Evolutionary conservation across 768 basidiomycete species (phyloP), one percentile per base, ranked within the genome.

Genomic region (Candolleomyces aberdarensis): DNA sequence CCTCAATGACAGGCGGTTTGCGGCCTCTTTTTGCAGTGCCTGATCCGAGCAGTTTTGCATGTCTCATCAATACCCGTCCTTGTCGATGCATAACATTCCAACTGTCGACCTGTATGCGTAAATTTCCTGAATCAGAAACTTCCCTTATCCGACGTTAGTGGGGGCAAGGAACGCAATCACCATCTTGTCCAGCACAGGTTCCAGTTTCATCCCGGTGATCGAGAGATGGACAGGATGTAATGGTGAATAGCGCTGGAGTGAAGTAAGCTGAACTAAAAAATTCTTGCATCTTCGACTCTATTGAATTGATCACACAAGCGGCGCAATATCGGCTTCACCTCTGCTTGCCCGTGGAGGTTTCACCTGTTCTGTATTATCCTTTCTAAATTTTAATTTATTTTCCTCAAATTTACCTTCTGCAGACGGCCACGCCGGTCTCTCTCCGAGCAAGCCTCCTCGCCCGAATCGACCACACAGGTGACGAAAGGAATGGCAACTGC

Each of bases 101-200:
- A 19, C 54, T 56, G 54, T 56, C 54, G 31, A 31, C 1, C 20
- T n/a, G 11, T 7, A 14, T 20, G 36, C 36, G 17, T 31, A 20
- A n/a, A 31, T 56, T 56, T 41, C 39, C 54, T 56, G 39, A 56
- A 56, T 43, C 39, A 56, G 54, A 36, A 56, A 56, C n/a, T 26
- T 56, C 40, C 54, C 54, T 56, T 56, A 41, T 56, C 54, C 39
- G 54, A 56, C 54, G 41, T 43, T n/a, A 31, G 54, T 39, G 54
- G 54, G 53, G 54, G 44, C 15, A 17, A 20, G 36, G 15, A 41
- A 43, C 54, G 19, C 17, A 10, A 46, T 46, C 44, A 46, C 44
- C 54, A 56, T 43, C 54, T 43, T 56, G 41, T 56, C 54, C 22
- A 39, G 20, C 54, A 56, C 52, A 32, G 52, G 26, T 26, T 32